Evolutionary conservation across 257 asterid species (phyloP), one percentile per base, ranked within the genome.

Genomic region (Nicotiana tomentosiformis): DNA sequence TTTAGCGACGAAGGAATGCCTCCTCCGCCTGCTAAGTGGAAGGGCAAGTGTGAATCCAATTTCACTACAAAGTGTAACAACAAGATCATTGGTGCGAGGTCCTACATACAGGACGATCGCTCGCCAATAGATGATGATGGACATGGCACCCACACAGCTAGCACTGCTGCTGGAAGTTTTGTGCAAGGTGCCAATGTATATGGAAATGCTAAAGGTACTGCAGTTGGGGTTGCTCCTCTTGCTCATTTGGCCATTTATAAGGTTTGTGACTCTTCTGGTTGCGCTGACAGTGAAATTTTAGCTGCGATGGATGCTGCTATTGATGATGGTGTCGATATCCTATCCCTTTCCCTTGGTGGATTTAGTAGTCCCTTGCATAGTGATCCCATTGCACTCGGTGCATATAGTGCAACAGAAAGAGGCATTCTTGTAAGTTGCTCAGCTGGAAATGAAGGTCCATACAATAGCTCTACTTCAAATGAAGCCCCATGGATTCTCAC

Each of bases 241-340:
- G 93, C 95, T 74, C 93, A 91, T 68, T 23, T 91, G 58, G 93
- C 95, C 0, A 39, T 87, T 1, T 91, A 90, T 87, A 91, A 82
- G 79, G 89, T 83, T 1, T 89, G 93, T 32, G 0, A 0, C 1
- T n/a, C 1, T 4, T 10, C 17, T 12, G 32, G 43, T 17, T 91
- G 93, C 35, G 11, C n/a, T 0, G 89, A 86, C 3, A 80, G 87
- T 12, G 87, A 32, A 14, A 8, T 87, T 3, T 7, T 91, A n/a
- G 94, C 94, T 0, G 93, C 84, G 1, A 87, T 91, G 85, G 94
- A 91, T 46, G n/a, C 60, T 1, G 91, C 93, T 5, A 87, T 90
- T 17, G 90, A 84, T 51, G 93, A 91, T 10, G 89, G 87, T 0
- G 86, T 82, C 0, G 89, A 89, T 29, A 85, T 89, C 32, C 62